Percentiles rank a stretch among this genome's conserved stretches.
Conservation (phyloP, 2,329 filamentous ascomycete genomes). For the Colletotrichum tropicale region DNA sequence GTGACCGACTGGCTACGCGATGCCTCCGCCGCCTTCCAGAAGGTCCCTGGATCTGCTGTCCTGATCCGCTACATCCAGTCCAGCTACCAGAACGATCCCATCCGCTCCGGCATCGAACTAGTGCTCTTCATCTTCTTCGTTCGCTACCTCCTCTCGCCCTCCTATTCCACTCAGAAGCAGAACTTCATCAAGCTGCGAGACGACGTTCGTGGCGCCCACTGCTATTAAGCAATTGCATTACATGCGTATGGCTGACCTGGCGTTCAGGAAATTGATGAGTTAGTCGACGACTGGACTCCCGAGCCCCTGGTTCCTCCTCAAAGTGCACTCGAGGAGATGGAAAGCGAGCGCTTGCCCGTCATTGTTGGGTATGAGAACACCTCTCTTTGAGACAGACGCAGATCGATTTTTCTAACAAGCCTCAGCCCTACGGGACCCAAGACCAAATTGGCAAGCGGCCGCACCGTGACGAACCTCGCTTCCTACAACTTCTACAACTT, state of each 20-base stretch:
- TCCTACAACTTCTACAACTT: conserved; percentile 99
- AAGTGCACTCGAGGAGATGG: conserved; percentile 77
- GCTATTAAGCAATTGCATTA: not conserved
- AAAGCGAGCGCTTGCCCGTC: conserved; percentile 84
- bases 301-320: conserved; percentile 84
- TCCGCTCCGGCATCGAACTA: conserved; percentile 91
- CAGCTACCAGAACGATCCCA: conserved; percentile 96
- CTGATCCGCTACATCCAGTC: conserved; percentile 94
- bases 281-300: conserved; percentile 95
- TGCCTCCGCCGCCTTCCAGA: conserved; percentile 75
- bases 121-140: conserved; percentile 95
- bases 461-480: conserved; percentile 90
- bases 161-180: conserved; percentile 89
- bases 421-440: conserved; percentile 85
- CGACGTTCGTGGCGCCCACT: conserved; percentile 53
- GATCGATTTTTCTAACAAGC: not conserved
- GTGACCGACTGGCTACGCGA: conserved; percentile 56
- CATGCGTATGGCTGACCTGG: not conserved
- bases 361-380: conserved; percentile 76
- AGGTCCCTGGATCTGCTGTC: conserved; percentile 91
- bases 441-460: conserved; percentile 84
- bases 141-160: conserved; percentile 87
- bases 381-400: not conserved
- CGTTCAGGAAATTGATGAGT: conserved; percentile 83
- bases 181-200: conserved; percentile 90